phyloP scores from a whole-genome alignment of 768 basidiomycete genomes.

The Bullera alba region DNA sequence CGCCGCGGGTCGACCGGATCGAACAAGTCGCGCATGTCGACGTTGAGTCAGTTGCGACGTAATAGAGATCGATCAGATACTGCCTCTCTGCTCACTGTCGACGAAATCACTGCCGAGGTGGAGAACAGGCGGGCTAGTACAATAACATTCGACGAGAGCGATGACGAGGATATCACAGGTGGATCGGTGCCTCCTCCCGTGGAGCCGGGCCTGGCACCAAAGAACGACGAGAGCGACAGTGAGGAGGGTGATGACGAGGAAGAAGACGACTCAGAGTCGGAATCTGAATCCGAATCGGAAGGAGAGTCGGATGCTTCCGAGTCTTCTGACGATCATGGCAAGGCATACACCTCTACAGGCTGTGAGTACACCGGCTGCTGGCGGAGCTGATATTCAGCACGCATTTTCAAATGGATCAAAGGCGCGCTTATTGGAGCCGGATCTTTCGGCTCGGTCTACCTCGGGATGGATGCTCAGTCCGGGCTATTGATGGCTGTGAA shows the following conservation, averaged over 20 bases:
- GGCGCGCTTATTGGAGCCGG: slow-evolving; percentile 91
- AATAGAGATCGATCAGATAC: slow-evolving; percentile 71
- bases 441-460: slow-evolving; percentile 89
- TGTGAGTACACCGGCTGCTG: slow-evolving; percentile 43
- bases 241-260: slow-evolving; percentile 22
- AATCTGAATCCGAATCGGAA: slow-evolving; percentile 45
- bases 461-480: slow-evolving; percentile 86
- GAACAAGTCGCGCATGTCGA: slow-evolving; percentile 57
- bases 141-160: slow-evolving; percentile 55
- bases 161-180: slow-evolving; percentile 42
- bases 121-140: slow-evolving; percentile 58
- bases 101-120: slow-evolving; percentile 95
- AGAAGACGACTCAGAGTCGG: slow-evolving; percentile 20
- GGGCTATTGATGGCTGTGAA: slow-evolving; percentile 95
- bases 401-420: slow-evolving; percentile 85
- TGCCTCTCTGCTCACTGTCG: slow-evolving; percentile 86
- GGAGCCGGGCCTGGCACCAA: neutral
- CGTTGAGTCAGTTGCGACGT: slow-evolving; percentile 32
- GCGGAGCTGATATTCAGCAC: slow-evolving; percentile 34
- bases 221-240: slow-evolving; percentile 22
- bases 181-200: slow-evolving; percentile 2
- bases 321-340: slow-evolving; percentile 41
- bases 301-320: slow-evolving; percentile 31
- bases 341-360: slow-evolving; percentile 56
- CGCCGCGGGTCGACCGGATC: slow-evolving; percentile 36